These are phyloP conservation scores for Wickerhamomyces mucosus DNA, from an alignment of 805 yeast species.

Conservation along the genomic window DNA sequence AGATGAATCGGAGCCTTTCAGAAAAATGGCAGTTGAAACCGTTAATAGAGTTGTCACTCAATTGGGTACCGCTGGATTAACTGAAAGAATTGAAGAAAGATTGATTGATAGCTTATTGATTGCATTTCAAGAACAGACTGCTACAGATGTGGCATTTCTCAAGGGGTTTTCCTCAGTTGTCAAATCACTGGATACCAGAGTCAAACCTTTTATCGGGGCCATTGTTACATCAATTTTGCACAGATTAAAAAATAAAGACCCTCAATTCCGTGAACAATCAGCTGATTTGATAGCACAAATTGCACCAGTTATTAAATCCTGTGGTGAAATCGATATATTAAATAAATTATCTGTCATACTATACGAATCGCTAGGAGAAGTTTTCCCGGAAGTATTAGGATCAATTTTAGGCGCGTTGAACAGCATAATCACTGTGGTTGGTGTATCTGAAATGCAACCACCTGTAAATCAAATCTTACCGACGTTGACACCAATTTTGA, in stretches of 20 bases:
- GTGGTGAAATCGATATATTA: slow-evolving; percentile 55
- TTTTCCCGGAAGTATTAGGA: slow-evolving; percentile 87
- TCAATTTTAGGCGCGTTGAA: slow-evolving; percentile 68
- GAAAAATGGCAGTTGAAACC: slow-evolving; percentile 73
- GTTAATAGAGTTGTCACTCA: slow-evolving; percentile 42
- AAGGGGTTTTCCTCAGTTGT: slow-evolving; percentile 58
- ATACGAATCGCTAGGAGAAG: slow-evolving; percentile 90
- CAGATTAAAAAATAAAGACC: slow-evolving; percentile 59
- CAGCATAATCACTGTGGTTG: slow-evolving; percentile 51
- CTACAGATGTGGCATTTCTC: slow-evolving; percentile 45
- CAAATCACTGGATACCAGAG: slow-evolving; percentile 49
- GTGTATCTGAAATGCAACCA: slow-evolving; percentile 59
- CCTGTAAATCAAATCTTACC: slow-evolving; percentile 78
- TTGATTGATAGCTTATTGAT: slow-evolving; percentile 72
- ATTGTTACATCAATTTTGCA: slow-evolving; percentile 65
- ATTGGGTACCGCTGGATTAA: slow-evolving; percentile 50
- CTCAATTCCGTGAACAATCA: slow-evolving; percentile 74
- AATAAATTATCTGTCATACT: slow-evolving; percentile 64
- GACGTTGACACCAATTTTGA: slow-evolving; percentile 80
- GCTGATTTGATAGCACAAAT: slow-evolving; percentile 64
- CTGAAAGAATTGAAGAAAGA: slow-evolving; percentile 48
- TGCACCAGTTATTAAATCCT: slow-evolving; percentile 55
- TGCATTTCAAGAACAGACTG: slow-evolving; percentile 73
- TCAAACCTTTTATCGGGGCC: slow-evolving; percentile 62
- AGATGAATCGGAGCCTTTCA: slow-evolving; percentile 74